Evolutionary conservation across 2,329 filamentous ascomycete species (phyloP).

Genomic region (Colletotrichum sp.): DNA sequence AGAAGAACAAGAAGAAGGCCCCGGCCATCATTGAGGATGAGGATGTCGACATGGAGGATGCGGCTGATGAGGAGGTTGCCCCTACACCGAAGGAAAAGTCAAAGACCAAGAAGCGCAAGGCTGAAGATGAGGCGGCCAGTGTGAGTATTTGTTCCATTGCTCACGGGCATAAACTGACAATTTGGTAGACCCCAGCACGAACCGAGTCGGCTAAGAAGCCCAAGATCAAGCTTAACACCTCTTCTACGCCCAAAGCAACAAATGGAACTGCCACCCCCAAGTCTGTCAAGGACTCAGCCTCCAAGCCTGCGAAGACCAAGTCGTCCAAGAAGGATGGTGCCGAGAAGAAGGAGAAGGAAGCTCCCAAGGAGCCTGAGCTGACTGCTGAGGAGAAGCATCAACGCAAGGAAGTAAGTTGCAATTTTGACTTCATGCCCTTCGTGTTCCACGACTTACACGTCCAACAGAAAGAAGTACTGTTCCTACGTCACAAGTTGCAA

Average conservation of each 20-base stretch:
- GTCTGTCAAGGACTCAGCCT: conserved; percentile 55
- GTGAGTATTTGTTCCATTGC: conserved; percentile 30
- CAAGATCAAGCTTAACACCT: conserved; percentile 69
- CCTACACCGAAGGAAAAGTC: conserved; percentile 77
- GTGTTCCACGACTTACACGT: conserved; percentile 35
- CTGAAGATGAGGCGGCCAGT: conserved; percentile 73
- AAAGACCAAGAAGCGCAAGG: conserved; percentile 79
- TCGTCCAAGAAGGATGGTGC: conserved; percentile 57
- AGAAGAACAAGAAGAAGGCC: conserved; percentile 53
- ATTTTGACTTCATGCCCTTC: not conserved
- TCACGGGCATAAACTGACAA: not conserved
- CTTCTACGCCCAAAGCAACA: conserved; percentile 71
- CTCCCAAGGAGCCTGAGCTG: conserved; percentile 61
- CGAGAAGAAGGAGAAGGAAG: conserved; percentile 62
- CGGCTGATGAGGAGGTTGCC: conserved; percentile 56
- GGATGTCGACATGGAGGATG: conserved; percentile 67
- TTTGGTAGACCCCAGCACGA: conserved; percentile 57
- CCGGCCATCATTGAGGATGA: conserved; percentile 57
- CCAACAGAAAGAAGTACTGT: conserved; percentile 79
- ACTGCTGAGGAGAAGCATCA: conserved; percentile 61
- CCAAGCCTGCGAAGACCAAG: conserved; percentile 60
- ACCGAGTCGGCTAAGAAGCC: conserved; percentile 70
- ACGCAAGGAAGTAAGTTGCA: conserved; percentile 61
- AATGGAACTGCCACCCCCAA: conserved; percentile 66
- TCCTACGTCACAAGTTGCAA: conserved; percentile 92